Evolutionary conservation across 768 basidiomycete species (phyloP).

Genomic region (Suillus subaureus): DNA sequence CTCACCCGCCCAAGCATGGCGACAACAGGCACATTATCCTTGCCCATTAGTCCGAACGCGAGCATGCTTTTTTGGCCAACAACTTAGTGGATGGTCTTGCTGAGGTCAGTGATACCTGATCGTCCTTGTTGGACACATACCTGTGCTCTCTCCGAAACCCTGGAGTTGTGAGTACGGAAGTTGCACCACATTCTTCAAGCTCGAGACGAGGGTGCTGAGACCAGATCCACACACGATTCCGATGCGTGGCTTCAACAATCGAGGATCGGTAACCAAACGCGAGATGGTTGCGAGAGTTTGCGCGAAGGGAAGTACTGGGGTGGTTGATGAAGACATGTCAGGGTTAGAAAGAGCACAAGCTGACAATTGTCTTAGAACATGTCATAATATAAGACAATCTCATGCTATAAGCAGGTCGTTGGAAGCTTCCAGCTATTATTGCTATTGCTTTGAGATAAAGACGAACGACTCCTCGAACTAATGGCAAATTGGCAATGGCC

Average conservation of each 20-base stretch:
- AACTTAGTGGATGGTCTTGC: slow-evolving; percentile 45
- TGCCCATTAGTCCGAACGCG: slow-evolving; percentile 79
- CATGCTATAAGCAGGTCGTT: not conserved
- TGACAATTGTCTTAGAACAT: not conserved
- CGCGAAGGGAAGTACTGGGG: slow-evolving; percentile 1
- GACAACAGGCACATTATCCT: slow-evolving; percentile 73
- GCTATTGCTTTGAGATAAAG: not conserved
- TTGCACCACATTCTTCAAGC: slow-evolving; percentile 54
- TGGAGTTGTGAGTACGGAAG: slow-evolving; percentile 70
- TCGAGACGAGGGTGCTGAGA: slow-evolving; percentile 70
- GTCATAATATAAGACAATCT: not conserved
- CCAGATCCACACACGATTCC: slow-evolving; percentile 91
- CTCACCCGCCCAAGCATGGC: slow-evolving; percentile 87
- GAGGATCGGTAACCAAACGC: slow-evolving; percentile 22
- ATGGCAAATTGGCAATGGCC: too few species aligned
- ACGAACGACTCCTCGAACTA: not conserved
- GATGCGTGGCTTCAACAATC: slow-evolving; percentile 59
- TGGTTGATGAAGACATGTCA: slow-evolving; percentile 2
- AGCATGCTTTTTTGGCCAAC: slow-evolving; percentile 79
- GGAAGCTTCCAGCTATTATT: not conserved
- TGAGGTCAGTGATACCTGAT: not conserved
- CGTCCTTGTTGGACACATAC: slow-evolving; percentile 39
- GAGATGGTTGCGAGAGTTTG: slow-evolving; percentile 10
- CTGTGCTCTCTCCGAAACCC: slow-evolving; percentile 79
- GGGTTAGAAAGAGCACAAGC: not conserved